Percentiles rank a stretch among this genome's conserved stretches.
phyloP scores from a whole-genome alignment of 2,329 filamentous ascomycete species.

The Colletotrichum sp. region DNA sequence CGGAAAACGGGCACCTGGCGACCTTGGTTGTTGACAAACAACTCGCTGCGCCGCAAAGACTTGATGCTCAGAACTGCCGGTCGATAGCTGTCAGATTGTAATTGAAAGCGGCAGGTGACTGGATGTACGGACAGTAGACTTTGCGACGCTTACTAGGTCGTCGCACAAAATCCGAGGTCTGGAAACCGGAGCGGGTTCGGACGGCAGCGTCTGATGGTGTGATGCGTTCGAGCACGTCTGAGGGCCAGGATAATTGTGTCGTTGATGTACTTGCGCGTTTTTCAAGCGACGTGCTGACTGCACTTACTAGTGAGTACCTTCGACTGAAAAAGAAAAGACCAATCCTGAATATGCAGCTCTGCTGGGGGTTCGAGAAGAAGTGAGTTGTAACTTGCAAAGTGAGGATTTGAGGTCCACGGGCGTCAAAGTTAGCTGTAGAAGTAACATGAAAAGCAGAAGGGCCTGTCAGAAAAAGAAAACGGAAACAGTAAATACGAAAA shows the following conservation, averaged over 20 bases:
- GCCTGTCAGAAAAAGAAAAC: neutral
- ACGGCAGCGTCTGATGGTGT: neutral
- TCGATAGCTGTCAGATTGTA: neutral
- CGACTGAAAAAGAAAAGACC: neutral
- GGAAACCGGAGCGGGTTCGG: neutral
- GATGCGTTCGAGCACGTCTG: neutral
- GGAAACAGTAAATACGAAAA: neutral
- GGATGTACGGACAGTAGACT: neutral
- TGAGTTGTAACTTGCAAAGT: neutral
- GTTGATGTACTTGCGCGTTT: neutral
- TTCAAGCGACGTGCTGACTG: neutral
- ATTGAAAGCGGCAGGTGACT: neutral
- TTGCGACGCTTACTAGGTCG: neutral
- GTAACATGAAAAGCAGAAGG: neutral
- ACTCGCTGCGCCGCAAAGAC: neutral
- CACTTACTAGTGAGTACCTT: neutral
- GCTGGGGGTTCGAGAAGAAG: neutral
- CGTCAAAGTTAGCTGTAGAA: neutral
- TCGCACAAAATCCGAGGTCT: neutral
- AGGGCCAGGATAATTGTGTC: neutral
- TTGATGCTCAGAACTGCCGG: neutral
- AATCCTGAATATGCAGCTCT: neutral
- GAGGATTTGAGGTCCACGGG: neutral
- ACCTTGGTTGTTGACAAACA: neutral
- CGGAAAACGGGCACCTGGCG: neutral